Conservation (phyloP, 805 yeast species). For the Teunomyces pallodes region DNA sequence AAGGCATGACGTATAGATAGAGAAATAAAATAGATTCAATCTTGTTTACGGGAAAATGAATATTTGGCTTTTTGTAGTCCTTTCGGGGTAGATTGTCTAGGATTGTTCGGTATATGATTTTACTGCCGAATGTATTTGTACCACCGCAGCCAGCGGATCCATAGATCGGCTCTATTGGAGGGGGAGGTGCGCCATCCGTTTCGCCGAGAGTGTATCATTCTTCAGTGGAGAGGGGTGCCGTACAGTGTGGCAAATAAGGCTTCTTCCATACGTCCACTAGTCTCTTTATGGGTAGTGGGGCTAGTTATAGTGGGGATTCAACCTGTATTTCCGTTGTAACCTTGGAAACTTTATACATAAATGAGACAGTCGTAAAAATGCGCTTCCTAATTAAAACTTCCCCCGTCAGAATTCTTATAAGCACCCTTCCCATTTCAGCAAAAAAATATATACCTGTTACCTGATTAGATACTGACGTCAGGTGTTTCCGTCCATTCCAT, state of each 20-base stretch:
- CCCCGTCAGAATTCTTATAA: neutral
- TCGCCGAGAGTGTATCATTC: neutral
- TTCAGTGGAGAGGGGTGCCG: neutral
- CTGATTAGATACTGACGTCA: slow-evolving; percentile 1
- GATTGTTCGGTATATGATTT: too few species aligned
- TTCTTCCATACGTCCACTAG: neutral
- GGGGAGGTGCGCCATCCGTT: neutral
- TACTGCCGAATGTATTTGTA: too few species aligned
- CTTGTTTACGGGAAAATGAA: neutral
- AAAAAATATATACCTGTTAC: neutral
- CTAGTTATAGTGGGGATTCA: neutral
- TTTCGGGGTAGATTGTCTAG: neutral
- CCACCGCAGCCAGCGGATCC: neutral
- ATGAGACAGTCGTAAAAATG: neutral
- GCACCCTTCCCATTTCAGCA: neutral
- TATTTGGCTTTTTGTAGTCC: neutral
- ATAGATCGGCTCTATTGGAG: neutral
- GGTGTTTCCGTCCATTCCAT: neutral
- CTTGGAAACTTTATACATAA: neutral
- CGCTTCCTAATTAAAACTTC: neutral
- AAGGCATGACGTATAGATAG: neutral
- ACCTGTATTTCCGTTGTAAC: neutral
- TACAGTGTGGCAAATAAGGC: neutral
- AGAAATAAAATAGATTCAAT: neutral
- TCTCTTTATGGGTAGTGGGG: neutral